A percentile compares a stretch with the other conserved stretches of the same genome.
These are phyloP conservation scores for Magnusiomyces ingens DNA, from an alignment of 1,139 yeast genomes.

Conservation along the genomic window DNA sequence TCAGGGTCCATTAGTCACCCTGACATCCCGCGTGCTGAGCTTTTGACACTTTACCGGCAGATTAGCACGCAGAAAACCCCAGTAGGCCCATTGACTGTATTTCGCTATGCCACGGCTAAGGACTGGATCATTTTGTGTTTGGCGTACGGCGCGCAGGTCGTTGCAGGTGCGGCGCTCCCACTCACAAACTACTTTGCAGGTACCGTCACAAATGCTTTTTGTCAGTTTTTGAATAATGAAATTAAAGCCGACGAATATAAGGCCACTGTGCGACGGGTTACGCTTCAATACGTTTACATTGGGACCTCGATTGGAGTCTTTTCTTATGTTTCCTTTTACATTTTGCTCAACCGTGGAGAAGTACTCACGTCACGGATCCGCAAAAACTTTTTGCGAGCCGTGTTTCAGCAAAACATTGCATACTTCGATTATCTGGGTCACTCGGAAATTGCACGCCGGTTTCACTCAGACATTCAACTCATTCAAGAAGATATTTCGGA, in stretches of 20 bases:
- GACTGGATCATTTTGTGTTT: constrained; percentile 27
- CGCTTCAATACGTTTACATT: constrained; percentile 35
- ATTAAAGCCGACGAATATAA: constrained; percentile 30
- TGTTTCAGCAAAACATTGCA: constrained; percentile 39
- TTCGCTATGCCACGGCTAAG: constrained; percentile 31
- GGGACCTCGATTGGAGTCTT: constrained; percentile 35
- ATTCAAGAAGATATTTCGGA: constrained; percentile 42
- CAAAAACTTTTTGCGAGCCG: constrained; percentile 34
- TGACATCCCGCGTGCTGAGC: background rate
- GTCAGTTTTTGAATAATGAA: constrained; percentile 28
- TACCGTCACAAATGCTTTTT: constrained; percentile 34
- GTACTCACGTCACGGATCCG: constrained; percentile 39
- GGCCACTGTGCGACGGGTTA: constrained; percentile 28
- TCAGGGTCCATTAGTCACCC: background rate
- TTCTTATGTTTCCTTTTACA: constrained; percentile 30
- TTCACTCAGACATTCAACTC: constrained; percentile 37
- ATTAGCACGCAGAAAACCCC: background rate
- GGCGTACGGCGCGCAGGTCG: constrained; percentile 31
- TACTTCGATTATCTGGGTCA: constrained; percentile 41
- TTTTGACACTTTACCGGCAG: background rate
- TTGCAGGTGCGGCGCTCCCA: constrained; percentile 37
- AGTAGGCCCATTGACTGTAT: constrained; percentile 25
- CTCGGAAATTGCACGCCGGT: constrained; percentile 40
- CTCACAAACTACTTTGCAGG: constrained; percentile 38
- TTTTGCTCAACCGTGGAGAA: constrained; percentile 39